These are phyloP conservation scores for Chlamydomonas sp. DNA, from an alignment of 139 green algal genomes.

Conservation along the genomic window DNA sequence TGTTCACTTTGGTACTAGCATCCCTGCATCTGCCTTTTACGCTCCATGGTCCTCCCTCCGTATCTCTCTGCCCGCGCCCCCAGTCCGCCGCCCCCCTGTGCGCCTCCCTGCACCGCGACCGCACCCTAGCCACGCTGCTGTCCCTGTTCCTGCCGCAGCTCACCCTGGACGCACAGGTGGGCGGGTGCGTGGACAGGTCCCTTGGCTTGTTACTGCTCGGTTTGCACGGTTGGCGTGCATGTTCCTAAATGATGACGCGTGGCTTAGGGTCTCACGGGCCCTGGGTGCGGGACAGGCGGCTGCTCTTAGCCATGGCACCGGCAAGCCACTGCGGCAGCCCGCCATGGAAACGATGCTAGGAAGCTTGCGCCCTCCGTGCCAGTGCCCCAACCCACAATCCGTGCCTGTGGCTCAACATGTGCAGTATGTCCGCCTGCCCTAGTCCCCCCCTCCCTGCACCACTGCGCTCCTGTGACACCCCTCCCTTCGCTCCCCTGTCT, in stretches of 20 bases:
- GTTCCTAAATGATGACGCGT: background rate
- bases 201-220: background rate
- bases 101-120: slow-evolving; percentile 59
- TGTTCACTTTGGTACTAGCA: too few species aligned
- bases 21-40: background rate
- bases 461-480: too few species aligned
- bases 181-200: background rate
- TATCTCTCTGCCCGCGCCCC: background rate
- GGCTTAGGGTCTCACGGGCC: background rate
- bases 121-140: slow-evolving; percentile 72
- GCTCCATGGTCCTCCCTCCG: too few species aligned
- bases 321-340: background rate
- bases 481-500: too few species aligned
- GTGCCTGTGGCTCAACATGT: background rate
- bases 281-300: background rate
- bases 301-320: too few species aligned
- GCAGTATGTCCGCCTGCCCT: background rate
- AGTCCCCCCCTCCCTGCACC: background rate
- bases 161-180: slow-evolving; percentile 64
- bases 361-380: background rate
- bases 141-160: slow-evolving; percentile 67
- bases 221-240: background rate
- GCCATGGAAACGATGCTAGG: background rate
- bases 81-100: slow-evolving; percentile 58
- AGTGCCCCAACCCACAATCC: background rate